Percentiles rank a stretch among this genome's conserved stretches.
phyloP scores from a whole-genome alignment of 2,329 filamentous ascomycete genomes.

The Microcera coccophila region DNA sequence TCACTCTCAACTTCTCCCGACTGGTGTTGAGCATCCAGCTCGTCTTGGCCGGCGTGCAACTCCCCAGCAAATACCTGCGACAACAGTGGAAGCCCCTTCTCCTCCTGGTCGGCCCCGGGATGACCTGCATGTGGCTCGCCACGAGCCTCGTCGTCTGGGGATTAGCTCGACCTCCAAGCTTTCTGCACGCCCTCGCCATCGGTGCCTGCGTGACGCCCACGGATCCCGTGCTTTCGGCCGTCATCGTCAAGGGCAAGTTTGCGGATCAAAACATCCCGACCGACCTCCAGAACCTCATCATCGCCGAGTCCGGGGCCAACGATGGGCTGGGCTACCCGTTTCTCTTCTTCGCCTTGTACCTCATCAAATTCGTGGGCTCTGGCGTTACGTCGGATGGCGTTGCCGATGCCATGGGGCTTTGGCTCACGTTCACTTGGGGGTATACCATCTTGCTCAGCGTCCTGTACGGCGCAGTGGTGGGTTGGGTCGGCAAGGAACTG shows the following conservation, averaged over 20 bases:
- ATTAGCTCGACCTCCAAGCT: slow-evolving; percentile 65
- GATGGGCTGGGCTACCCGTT: slow-evolving; percentile 89
- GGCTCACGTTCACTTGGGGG: slow-evolving; percentile 81
- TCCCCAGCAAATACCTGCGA: slow-evolving; percentile 76
- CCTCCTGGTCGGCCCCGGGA: slow-evolving; percentile 75
- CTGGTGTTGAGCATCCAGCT: slow-evolving; percentile 88
- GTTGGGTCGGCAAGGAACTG: slow-evolving; percentile 76
- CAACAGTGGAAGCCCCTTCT: slow-evolving; percentile 73
- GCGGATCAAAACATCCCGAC: slow-evolving; percentile 86
- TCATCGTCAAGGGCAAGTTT: slow-evolving; percentile 90
- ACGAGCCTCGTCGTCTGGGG: slow-evolving; percentile 78
- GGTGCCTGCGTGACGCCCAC: slow-evolving; percentile 90
- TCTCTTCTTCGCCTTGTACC: slow-evolving; percentile 76
- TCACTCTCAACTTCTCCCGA: slow-evolving; percentile 80
- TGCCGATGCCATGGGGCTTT: slow-evolving; percentile 66
- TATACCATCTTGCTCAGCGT: slow-evolving; percentile 79
- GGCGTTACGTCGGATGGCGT: slow-evolving; percentile 56
- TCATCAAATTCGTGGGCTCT: slow-evolving; percentile 70
- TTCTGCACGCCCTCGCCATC: slow-evolving; percentile 75
- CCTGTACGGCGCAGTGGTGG: slow-evolving; percentile 70
- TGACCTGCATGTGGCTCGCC: slow-evolving; percentile 81
- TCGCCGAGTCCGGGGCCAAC: slow-evolving; percentile 81
- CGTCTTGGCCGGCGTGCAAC: slow-evolving; percentile 80
- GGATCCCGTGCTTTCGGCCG: slow-evolving; percentile 81
- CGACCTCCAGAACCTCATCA: slow-evolving; percentile 73